phyloP scores from a whole-genome alignment of 2,329 filamentous ascomycete species.

The Parastagonospora nodorum region DNA sequence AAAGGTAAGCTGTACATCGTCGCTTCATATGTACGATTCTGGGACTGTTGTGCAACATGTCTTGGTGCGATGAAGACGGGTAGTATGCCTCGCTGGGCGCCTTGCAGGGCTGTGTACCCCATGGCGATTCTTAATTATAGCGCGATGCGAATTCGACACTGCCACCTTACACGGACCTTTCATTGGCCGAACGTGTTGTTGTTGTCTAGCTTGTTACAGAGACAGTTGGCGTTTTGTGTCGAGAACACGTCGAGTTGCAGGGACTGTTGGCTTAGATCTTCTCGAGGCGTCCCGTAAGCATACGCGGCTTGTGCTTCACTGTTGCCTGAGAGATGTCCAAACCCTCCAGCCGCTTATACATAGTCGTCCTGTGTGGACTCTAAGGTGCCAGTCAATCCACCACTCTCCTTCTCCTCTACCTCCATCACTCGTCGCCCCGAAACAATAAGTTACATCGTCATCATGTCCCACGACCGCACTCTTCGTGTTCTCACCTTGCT shows the following conservation, averaged over 20 bases:
- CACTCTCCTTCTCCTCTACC: background rate
- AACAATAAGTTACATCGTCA: background rate
- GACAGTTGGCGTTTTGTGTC: too few relatives aligned
- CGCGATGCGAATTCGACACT: background rate
- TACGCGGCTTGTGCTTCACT: slow-evolving; percentile 11
- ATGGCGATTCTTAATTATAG: background rate
- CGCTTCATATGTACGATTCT: too few relatives aligned
- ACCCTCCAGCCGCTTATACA: background rate
- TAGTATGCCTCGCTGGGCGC: background rate
- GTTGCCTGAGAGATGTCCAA: slow-evolving; percentile 18
- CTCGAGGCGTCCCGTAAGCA: slow-evolving; percentile 5
- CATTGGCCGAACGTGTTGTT: background rate
- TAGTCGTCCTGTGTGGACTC: background rate
- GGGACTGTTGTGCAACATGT: too few relatives aligned
- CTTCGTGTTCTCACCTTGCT: slow-evolving; percentile 13
- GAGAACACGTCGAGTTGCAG: too few relatives aligned
- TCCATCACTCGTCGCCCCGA: background rate
- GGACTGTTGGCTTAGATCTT: background rate
- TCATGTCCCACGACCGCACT: slow-evolving; percentile 11
- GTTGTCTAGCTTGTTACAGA: background rate
- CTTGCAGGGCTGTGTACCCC: background rate
- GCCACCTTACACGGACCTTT: background rate
- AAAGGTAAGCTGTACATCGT: too few relatives aligned
- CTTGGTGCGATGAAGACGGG: too few relatives aligned
- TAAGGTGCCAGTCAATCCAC: background rate